Conservation (phyloP, 2,329 filamentous ascomycete genomes). For the Mollisia scopiformis region DNA sequence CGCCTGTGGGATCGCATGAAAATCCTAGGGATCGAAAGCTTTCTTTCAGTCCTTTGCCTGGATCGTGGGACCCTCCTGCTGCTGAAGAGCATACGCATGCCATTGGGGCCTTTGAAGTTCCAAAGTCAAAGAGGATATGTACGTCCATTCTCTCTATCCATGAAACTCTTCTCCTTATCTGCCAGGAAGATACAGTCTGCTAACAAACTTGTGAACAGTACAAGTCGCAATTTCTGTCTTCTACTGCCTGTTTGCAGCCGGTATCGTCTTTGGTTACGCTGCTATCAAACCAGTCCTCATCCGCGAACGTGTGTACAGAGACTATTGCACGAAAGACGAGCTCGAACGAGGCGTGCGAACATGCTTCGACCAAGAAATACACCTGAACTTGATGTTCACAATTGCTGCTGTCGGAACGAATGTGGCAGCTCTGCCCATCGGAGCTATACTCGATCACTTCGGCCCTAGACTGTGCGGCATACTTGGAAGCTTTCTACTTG, state of each 20-base stretch:
- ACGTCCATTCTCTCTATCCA: conserved; percentile 11
- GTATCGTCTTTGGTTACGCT: conserved; percentile 82
- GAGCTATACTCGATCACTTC: conserved; percentile 80
- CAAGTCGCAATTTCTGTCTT: conserved; percentile 71
- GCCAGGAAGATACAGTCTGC: conserved; percentile 11
- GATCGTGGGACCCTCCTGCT: conserved; percentile 24
- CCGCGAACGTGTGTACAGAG: conserved; percentile 69
- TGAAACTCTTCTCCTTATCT: no score
- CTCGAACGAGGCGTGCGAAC: conserved; percentile 50
- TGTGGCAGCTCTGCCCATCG: conserved; percentile 82
- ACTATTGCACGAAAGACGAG: conserved; percentile 61
- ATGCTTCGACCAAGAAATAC: conserved; percentile 63
- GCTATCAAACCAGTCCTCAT: conserved; percentile 83
- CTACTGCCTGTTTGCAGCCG: conserved; percentile 78
- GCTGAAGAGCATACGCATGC: conserved; percentile 18
- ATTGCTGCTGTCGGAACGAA: conserved; percentile 87
- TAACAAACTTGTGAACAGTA: conserved; percentile 44
- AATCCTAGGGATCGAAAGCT: conserved; percentile 27
- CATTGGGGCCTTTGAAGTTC: conserved; percentile 43
- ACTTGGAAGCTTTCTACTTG: conserved; percentile 69
- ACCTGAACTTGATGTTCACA: conserved; percentile 90
- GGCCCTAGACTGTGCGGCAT: conserved; percentile 79
- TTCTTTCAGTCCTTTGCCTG: conserved; percentile 31
- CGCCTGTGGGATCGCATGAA: conserved; percentile 17
- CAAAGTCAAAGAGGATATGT: conserved; percentile 39